phyloP scores from a whole-genome alignment of 768 basidiomycete species.

The Lactarius sanguifluus region DNA sequence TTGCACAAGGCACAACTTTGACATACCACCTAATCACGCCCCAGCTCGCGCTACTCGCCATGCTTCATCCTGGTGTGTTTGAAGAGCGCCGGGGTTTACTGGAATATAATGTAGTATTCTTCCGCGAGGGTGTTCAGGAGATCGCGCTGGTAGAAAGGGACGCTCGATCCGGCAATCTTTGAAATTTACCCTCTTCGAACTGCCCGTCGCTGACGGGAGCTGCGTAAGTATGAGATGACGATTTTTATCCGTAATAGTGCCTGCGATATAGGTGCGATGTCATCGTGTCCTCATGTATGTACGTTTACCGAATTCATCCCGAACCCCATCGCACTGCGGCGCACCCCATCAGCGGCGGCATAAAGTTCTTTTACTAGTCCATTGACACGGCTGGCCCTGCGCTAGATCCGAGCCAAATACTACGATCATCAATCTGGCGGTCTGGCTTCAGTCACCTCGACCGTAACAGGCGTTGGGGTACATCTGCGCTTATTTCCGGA shows the following conservation, averaged over 20 bases:
- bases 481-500: neutral
- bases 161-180: slow-evolving; percentile 32
- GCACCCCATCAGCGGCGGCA: neutral
- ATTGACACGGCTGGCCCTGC: neutral
- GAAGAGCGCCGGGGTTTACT: slow-evolving; percentile 72
- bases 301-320: slow-evolving; percentile 7
- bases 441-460: neutral
- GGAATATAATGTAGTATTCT: slow-evolving; percentile 86
- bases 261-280: neutral
- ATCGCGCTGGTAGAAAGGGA: slow-evolving; percentile 77
- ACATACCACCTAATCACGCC: slow-evolving; percentile 81
- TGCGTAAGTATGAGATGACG: neutral
- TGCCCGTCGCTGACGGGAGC: neutral
- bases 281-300: slow-evolving; percentile 11
- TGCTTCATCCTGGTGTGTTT: slow-evolving; percentile 71
- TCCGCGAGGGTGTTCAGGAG: slow-evolving; percentile 79
- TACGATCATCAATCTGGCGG: neutral
- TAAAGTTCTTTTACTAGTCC: neutral
- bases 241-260: neutral
- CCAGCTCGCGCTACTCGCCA: slow-evolving; percentile 66
- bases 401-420: neutral
- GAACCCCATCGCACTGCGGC: neutral
- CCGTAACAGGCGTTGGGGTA: slow-evolving; percentile 16
- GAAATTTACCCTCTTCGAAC: neutral
- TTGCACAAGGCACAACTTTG: slow-evolving; percentile 70